Evolutionary conservation across 108 stramenopile species (phyloP), one percentile per base, ranked within the genome.

Genomic region (Chaetoceros muelleri): DNA sequence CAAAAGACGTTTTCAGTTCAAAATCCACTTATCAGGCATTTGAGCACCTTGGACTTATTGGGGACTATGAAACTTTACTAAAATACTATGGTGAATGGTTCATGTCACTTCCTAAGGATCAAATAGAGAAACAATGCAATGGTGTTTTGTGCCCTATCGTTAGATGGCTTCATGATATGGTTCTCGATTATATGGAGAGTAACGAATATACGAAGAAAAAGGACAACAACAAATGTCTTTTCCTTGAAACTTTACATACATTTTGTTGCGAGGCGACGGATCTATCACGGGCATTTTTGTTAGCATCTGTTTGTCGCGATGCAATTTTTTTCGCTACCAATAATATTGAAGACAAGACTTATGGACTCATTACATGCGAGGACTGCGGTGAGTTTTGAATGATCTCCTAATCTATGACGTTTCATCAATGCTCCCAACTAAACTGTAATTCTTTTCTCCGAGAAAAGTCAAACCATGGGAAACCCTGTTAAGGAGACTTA

Each of bases 1-100:
- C 84, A 10, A 67, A 68, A 31, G 82, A 86, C 54, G 53, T 85
- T 10, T 86, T 90, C 58, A 74, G 78, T 26, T 84, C 67, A 56
- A 80, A 79, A 48, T 74, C 79, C 1, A 82, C 84, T 7, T 68
- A 76, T 56, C 65, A 74, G 18, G 58, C 86, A 19, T 78, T 86
- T 61, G 70, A 58, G 5, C 61, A 66, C 25, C 69, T 90, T 48
- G 82, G 87, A 7, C 70, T 80, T 30, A 66, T 66, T 44, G 48
- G 62, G 1, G 79, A 87, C 30, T 57, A 62, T 30, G 82, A 74
- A 34, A 79, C 74, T 48, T 51, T 78, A 26, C 64, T 78, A 53
- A 76, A 71, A 52, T 86, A 83, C 53, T 85, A 85, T 66, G 88
- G 88, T 24, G 88, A 90, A 55, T 90, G 88, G 88, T 64, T 84